Base-by-base conservation (phyloP, 2,329 filamentous ascomycete species). In the Fusarium praegraminearum region DNA sequence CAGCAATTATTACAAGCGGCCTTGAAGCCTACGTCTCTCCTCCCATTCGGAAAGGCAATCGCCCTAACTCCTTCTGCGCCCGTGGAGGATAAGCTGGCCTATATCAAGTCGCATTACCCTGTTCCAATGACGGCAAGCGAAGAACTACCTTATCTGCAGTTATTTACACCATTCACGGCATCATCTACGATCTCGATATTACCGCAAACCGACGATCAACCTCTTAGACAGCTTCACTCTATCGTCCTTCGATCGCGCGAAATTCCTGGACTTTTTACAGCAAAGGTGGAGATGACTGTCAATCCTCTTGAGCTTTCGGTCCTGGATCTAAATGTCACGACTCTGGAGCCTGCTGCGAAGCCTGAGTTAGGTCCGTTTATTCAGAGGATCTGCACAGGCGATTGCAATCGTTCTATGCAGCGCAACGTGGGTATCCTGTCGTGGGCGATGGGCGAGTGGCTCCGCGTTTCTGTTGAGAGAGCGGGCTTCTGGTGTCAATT, bases 391-490 rank as follows among this genome's bases (percentile, higher is more conserved):
- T 79, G 66, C 77, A 74, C 69, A 62, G 79, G 71, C 64, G 73
- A 71, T 63, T 78, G 73, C 76, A 76, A 80, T 79, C 82, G 83
- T n/a, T 82, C 82, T 0, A 79, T 87, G 65, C 80, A 82, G 10
- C 82, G 83, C 36, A 91, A 93, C 64, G 77, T 92, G 1, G 84
- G 84, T 22, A 83, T 89, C 8, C 73, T 90, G 0, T 84, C 85
- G 7, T 93, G 90, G 89, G 90, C 89, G 0, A 88, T 93, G 83
- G 85, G 85, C 15, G 88, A 91, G 52, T 93, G 91, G 87, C 84
- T 89, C 65, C 86, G 89, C 4, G 77, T 90, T 2, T 87, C 89
- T 0, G 79, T 84, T 11, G 83, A 85, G 55, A 82, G 91, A 10
- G 90, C 90, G 0, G 81, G 80, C n/a, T 86, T 90, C 57, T 93